A percentile compares a stretch with the other conserved stretches of the same genome.
Evolutionary conservation across 2,329 filamentous ascomycete species (phyloP).

Genomic region (Cryoendolithus antarcticus): DNA sequence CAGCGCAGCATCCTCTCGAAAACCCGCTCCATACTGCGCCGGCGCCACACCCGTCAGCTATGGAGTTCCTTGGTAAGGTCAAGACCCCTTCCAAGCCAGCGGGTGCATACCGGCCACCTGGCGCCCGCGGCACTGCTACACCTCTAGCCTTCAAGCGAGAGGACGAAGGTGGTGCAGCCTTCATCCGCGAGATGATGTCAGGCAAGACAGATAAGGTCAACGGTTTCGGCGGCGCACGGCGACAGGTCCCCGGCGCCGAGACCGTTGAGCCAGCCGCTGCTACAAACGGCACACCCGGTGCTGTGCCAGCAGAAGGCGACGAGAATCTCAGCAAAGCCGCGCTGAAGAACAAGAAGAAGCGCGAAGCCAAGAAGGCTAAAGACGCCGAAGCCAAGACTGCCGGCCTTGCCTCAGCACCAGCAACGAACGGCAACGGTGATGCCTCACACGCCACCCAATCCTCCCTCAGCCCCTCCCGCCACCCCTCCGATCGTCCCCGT

Average conservation of each 20-base stretch:
- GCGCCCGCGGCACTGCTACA: slow-evolving; percentile 76
- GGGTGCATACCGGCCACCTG: slow-evolving; percentile 92
- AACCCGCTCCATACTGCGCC: slow-evolving; percentile 67
- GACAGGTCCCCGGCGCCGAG: slow-evolving; percentile 80
- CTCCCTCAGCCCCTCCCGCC: slow-evolving; percentile 2
- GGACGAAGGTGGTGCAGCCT: slow-evolving; percentile 87
- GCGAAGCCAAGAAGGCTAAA: slow-evolving; percentile 81
- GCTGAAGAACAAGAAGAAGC: slow-evolving; percentile 97
- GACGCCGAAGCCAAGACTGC: slow-evolving; percentile 55
- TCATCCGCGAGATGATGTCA: slow-evolving; percentile 65
- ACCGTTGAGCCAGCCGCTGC: slow-evolving; percentile 37
- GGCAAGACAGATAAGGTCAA: slow-evolving; percentile 39
- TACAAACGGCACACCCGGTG: slow-evolving; percentile 46
- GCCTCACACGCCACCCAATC: not conserved
- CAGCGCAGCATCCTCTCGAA: slow-evolving; percentile 47
- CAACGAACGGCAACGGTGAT: slow-evolving; percentile 30
- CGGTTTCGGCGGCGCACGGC: slow-evolving; percentile 64
- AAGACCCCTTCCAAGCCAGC: slow-evolving; percentile 95
- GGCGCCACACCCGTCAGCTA: slow-evolving; percentile 67
- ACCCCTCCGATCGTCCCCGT: slow-evolving; percentile 18
- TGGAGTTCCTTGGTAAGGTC: slow-evolving; percentile 67
- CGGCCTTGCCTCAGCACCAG: slow-evolving; percentile 30
- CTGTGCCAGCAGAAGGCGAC: slow-evolving; percentile 56
- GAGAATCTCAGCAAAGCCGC: slow-evolving; percentile 72
- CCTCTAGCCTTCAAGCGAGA: slow-evolving; percentile 95